Percentiles rank a stretch among this genome's conserved stretches.
These are phyloP conservation scores for Pholiota conissans DNA, from an alignment of 768 basidiomycete species.

Conservation along the genomic window DNA sequence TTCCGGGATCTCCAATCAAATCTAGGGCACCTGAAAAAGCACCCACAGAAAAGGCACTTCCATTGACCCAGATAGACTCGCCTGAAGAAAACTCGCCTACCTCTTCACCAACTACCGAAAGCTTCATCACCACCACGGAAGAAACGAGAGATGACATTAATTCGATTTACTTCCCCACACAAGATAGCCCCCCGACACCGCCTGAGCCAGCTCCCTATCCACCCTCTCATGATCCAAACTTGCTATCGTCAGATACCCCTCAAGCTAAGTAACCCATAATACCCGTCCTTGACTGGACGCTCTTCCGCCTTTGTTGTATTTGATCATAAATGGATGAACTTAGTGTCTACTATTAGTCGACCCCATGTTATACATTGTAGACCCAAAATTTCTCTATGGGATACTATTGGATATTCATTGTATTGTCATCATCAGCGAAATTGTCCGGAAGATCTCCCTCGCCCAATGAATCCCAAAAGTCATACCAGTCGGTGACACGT, in stretches of 20 bases:
- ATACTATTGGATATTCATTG: too few species aligned
- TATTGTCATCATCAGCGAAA: constrained; percentile 24
- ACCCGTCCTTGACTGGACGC: constrained; percentile 8
- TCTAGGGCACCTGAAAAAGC: constrained; percentile 23
- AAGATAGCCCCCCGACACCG: constrained; percentile 12
- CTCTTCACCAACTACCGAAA: constrained; percentile 20
- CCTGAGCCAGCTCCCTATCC: constrained; percentile 1
- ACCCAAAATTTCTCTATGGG: not conserved
- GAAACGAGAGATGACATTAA: constrained; percentile 14
- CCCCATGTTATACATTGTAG: not conserved
- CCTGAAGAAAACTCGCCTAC: constrained; percentile 23
- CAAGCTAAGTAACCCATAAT: constrained; percentile 12
- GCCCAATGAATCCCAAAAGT: constrained; percentile 29
- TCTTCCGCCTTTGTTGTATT: constrained; percentile 13
- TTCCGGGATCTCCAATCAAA: constrained; percentile 50
- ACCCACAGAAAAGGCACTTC: constrained; percentile 24
- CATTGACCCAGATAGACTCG: constrained; percentile 22
- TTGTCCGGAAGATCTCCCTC: constrained; percentile 17
- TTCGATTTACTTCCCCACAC: constrained; percentile 20
- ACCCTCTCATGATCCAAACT: not conserved
- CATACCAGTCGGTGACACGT: constrained; percentile 55
- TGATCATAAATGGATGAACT: constrained; percentile 9
- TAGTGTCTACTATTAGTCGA: not conserved
- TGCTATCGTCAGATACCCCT: constrained; percentile 11
- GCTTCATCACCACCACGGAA: constrained; percentile 8